Evolutionary conservation across 179 eudicot species (phyloP), one percentile per base, ranked within the genome.

Genomic region (Camellia oleifera): DNA sequence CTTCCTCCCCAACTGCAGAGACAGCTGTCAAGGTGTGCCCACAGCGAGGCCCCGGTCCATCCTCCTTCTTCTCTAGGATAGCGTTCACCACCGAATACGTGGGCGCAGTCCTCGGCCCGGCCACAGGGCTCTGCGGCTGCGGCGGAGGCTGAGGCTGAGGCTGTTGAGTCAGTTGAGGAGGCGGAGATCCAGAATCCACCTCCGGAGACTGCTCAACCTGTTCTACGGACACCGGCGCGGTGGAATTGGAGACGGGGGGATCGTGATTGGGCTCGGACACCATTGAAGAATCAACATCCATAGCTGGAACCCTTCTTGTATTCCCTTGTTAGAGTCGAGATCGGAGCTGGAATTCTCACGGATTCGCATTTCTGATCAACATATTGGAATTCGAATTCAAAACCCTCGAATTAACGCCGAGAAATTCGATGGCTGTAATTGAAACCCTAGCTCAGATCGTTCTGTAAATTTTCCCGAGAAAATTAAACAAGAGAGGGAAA

Each of bases 21-120:
- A 95, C 97, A 5, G 98, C 92, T 42, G 98, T 95, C 83, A 95
- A 79, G 13, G 98, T 95, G 71, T 95, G 98, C 0, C 98, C 98
- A 48, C 98, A 95, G 77, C 98, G 57, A 8, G 97, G 97, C 5
- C 98, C 98, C 3, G 98, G 93, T 32, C 97, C 97, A 44, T 92
- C 98, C 71, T 93, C 98, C 68, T 90, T 86, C 90, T 91, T 91
- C 82, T 94, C 98, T 5, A 93, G 64, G 3, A 94, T 64, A 1
- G 97, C 98, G 77, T 91, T 90, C 83, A 93, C 98, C 81, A 91
- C 96, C 66, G 94, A 76, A 67, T 92, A 94, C 61, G 84, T 83
- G 15, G 98, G 98, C 44, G 98, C 98, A 71, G 87, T 88, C 71
- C 98, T 80, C 48, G 97, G 95, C 17, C 98, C 98, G 32, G 83